These are phyloP conservation scores for Starmerella floris DNA, from an alignment of 805 yeast genomes.

Conservation along the genomic window DNA sequence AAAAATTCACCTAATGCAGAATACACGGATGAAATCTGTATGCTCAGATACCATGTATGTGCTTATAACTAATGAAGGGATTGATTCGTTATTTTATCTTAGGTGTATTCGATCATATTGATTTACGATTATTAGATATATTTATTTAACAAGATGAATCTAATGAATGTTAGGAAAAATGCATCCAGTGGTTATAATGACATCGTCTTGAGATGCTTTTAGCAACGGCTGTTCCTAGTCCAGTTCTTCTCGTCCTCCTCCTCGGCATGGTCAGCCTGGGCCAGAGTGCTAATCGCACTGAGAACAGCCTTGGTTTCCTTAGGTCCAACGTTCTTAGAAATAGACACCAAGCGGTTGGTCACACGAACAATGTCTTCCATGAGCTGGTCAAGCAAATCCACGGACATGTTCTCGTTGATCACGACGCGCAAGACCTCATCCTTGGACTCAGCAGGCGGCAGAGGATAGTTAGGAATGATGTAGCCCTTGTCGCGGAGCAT, in stretches of 20 bases:
- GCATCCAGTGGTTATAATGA: too few relatives aligned
- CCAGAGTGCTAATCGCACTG: conserved; percentile 15
- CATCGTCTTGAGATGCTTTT: too few relatives aligned
- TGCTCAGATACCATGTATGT: too few relatives aligned
- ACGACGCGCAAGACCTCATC: conserved; percentile 74
- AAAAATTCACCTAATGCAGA: too few relatives aligned
- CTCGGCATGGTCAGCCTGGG: conserved; percentile 22
- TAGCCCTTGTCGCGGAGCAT: conserved; percentile 68
- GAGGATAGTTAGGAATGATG: conserved; percentile 79
- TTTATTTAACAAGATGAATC: too few relatives aligned
- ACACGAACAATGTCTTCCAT: conserved; percentile 46
- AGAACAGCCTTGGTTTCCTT: conserved; percentile 11
- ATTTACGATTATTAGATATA: too few relatives aligned
- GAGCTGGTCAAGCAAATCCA: conserved; percentile 48
- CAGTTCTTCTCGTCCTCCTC: conserved; percentile 24
- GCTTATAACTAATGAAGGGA: too few relatives aligned
- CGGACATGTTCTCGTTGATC: conserved; percentile 53
- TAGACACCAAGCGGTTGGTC: conserved; percentile 39
- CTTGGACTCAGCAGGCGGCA: conserved; percentile 47
- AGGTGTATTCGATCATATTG: too few relatives aligned
- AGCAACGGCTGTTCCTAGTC: conserved; percentile 6
- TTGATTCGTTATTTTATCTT: too few relatives aligned
- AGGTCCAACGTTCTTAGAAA: conserved; percentile 28
- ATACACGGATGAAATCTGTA: too few relatives aligned
- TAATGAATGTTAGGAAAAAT: too few relatives aligned